phyloP scores from a whole-genome alignment of 768 basidiomycete species.

The Mycena pura region DNA sequence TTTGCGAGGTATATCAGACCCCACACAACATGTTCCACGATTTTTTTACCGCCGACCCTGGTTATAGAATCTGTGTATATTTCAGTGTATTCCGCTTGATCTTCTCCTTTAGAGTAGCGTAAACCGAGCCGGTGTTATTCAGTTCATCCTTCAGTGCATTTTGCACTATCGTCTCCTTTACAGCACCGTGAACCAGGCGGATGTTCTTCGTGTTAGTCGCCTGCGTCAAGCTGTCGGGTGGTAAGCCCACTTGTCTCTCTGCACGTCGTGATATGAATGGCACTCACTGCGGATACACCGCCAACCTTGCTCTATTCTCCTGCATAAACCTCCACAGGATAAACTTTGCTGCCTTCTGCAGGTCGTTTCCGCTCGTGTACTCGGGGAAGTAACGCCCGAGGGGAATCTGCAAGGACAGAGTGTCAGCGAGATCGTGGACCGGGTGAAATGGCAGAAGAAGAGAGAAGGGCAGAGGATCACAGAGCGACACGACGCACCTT shows the following conservation, averaged over 20 bases:
- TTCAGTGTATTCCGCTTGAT: constrained; percentile 85
- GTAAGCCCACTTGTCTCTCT: constrained; percentile 23
- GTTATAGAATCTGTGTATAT: constrained; percentile 65
- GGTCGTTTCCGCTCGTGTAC: constrained; percentile 60
- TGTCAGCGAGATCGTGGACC: not conserved
- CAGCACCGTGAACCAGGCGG: constrained; percentile 73
- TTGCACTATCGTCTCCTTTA: constrained; percentile 82
- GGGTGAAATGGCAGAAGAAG: not conserved
- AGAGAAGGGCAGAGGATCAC: not conserved
- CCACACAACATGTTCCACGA: not conserved
- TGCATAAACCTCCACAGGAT: constrained; percentile 81
- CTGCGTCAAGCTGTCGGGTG: constrained; percentile 67
- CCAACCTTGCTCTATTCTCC: constrained; percentile 56
- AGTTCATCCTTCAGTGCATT: constrained; percentile 90
- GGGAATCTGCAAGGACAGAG: constrained; percentile 36
- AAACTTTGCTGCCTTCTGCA: constrained; percentile 77
- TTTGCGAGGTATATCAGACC: no score
- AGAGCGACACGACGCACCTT: constrained; percentile 37
- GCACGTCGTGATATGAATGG: not conserved
- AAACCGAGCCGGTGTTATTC: constrained; percentile 79
- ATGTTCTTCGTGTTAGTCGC: constrained; percentile 84
- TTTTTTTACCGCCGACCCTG: no score
- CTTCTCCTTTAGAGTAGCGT: constrained; percentile 89
- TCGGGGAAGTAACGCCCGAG: constrained; percentile 56
- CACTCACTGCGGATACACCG: constrained; percentile 64